Base-by-base conservation (phyloP, 352 stramenopile species). In the Pythium myriotylum region DNA sequence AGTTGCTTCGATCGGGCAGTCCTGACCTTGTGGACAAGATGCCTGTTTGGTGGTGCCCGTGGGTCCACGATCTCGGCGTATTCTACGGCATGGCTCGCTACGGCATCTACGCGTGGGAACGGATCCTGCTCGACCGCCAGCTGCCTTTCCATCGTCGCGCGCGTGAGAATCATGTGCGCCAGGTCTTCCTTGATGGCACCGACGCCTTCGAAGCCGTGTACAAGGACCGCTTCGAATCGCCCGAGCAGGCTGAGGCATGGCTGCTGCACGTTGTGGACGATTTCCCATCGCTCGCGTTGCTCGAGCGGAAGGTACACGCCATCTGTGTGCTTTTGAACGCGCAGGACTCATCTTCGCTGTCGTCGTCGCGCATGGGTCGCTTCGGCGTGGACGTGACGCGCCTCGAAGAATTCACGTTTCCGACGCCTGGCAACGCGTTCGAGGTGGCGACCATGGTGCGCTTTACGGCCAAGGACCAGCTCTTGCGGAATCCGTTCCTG, bases 21-120 rank as follows among this genome's bases (percentile, higher is more conserved):
- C 59, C 75, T 5, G 64, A 74, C 45, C 66, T 93, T 8, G 84
- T 93, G 39, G 59, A 73, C 10, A 73, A 86, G 46, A 94, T 96
- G 84, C 87, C 87, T 4, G 81, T 93, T 27, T 96, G 87, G 87
- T 96, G 87, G 87, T 96, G 87, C 62, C 87, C 87, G 12, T 96
- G 87, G 87, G 79, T 94, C 24, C 87, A 96, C 55, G 87, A 96
- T 51, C 57, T 91, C 17, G 82, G 74, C 3, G 41, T 94, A 10
- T 81, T 96, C 19, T 87, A 87, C 46, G 87, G 83, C 26, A 92
- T 96, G 81, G 86, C 86, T 42, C 74, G 72, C 12, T 79, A 91
- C 57, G 87, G 87, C 55, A 66, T 96, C 26, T 86, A 72, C 24
- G 82, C 74, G 7, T 94, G 86, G 86, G 72, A 86, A 22, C 62